phyloP scores from a whole-genome alignment of 495 filamentous ascomycete species.

The Hypoxylon rickii region DNA sequence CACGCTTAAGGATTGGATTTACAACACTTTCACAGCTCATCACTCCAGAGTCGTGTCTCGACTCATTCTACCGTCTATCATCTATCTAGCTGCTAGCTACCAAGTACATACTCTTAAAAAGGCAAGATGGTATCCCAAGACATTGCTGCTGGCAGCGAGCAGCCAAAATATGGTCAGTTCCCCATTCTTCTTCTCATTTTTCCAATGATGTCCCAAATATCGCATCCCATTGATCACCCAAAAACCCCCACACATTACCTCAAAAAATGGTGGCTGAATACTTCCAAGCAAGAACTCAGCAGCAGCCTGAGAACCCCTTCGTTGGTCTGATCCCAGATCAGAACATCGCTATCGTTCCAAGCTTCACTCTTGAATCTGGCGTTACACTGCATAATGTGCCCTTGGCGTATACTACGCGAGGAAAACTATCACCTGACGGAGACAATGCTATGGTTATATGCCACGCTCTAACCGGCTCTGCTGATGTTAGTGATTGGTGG shows the following conservation, averaged over 20 bases:
- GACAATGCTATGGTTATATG: slow-evolving; percentile 98
- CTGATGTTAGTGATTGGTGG: slow-evolving; percentile 98
- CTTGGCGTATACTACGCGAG: slow-evolving; percentile 88
- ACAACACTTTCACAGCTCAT: no score
- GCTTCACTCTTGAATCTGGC: slow-evolving; percentile 92
- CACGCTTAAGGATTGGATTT: no score
- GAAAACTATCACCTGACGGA: slow-evolving; percentile 69
- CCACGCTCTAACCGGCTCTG: slow-evolving; percentile 93
- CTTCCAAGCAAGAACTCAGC: slow-evolving; percentile 60
- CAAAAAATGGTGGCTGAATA: slow-evolving; percentile 56
- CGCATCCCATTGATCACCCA: no score
- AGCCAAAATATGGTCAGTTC: slow-evolving; percentile 50
- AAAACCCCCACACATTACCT: no score
- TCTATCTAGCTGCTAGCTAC: neutral
- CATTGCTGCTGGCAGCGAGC: neutral
- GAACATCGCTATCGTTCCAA: slow-evolving; percentile 80
- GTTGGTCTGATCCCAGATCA: slow-evolving; percentile 84
- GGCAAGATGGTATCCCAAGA: slow-evolving; percentile 28
- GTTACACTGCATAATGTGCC: slow-evolving; percentile 86
- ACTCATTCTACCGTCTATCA: neutral
- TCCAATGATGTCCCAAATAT: no score
- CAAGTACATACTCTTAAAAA: neutral
- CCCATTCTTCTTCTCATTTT: neutral
- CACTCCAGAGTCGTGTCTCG: neutral
- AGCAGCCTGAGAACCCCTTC: slow-evolving; percentile 91